These are phyloP conservation scores for Geotrichum fermentans DNA, from an alignment of 1,139 yeast genomes.

Conservation along the genomic window DNA sequence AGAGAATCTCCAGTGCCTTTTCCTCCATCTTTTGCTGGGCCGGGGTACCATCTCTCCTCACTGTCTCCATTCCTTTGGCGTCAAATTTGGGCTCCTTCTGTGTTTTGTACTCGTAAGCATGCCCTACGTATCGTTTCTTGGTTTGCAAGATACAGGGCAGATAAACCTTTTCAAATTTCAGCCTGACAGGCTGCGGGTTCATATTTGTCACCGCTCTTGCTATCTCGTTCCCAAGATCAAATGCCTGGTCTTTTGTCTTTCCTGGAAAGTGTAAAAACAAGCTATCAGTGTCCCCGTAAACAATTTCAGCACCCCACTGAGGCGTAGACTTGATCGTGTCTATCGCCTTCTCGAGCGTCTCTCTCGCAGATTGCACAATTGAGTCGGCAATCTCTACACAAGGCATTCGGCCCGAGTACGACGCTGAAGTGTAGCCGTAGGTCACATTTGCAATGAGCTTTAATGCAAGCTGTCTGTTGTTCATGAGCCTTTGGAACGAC, in stretches of 20 bases:
- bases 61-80: conserved; percentile 95
- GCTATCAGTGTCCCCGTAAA: conserved; percentile 95
- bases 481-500: conserved; percentile 51
- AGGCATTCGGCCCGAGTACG: conserved; percentile 96
- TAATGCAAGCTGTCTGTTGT: conserved; percentile 78
- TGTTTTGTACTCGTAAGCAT: conserved; percentile 56
- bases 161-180: conserved; percentile 90
- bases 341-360: conserved; percentile 68
- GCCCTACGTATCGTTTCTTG: conserved; percentile 88
- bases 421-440: conserved; percentile 91
- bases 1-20: conserved; percentile 58
- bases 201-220: conserved; percentile 57
- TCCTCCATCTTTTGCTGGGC: conserved; percentile 85
- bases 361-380: conserved; percentile 86
- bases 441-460: conserved; percentile 92
- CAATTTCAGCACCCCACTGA: conserved; percentile 83
- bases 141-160: conserved; percentile 78
- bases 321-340: conserved; percentile 55
- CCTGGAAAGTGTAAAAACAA: conserved; percentile 89
- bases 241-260: conserved; percentile 69
- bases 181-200: conserved; percentile 74
- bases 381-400: conserved; percentile 93
- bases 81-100: conserved; percentile 68
- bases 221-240: conserved; percentile 63
- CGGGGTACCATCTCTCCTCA: conserved; percentile 89